phyloP scores from a whole-genome alignment of 139 green algal species.

The Mychonastes homosphaera region DNA sequence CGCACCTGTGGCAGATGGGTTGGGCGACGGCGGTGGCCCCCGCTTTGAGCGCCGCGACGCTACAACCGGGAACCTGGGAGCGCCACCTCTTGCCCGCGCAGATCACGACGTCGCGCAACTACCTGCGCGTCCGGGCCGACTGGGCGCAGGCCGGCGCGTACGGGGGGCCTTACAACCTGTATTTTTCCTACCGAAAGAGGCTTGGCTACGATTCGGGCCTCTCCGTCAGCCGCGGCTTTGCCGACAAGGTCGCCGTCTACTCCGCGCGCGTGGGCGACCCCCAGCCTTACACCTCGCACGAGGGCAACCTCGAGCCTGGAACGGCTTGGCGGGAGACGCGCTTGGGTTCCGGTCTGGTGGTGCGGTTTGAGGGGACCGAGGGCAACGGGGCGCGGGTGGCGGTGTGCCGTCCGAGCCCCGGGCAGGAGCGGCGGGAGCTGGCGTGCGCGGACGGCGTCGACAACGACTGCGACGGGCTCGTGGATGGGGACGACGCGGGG shows the following conservation, averaged over 20 bases:
- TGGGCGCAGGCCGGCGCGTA: too few species aligned
- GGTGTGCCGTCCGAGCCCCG: slow-evolving; percentile 2
- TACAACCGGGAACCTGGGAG: slow-evolving; percentile 8
- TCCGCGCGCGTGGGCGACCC: slow-evolving; percentile 3
- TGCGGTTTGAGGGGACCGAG: neutral
- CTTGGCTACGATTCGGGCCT: slow-evolving; percentile 5
- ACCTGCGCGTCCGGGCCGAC: slow-evolving; percentile 5
- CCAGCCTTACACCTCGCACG: slow-evolving; percentile 9
- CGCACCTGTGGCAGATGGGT: slow-evolving; percentile 2
- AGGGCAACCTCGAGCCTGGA: neutral
- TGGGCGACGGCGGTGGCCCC: neutral
- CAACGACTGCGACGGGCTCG: slow-evolving; percentile 31
- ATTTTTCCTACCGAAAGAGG: slow-evolving; percentile 3
- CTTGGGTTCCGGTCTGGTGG: slow-evolving; percentile 1
- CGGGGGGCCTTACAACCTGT: neutral
- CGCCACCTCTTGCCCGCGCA: slow-evolving; percentile 4
- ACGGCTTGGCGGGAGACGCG: slow-evolving; percentile 7
- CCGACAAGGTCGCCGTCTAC: slow-evolving; percentile 12
- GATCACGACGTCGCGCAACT: neutral
- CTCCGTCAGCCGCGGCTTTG: neutral
- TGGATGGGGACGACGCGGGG: slow-evolving; percentile 21
- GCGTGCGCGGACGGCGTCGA: slow-evolving; percentile 18
- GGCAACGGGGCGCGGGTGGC: neutral
- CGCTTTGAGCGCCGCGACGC: neutral
- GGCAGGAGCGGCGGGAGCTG: neutral